Evolutionary conservation across 2,329 filamentous ascomycete species (phyloP).

Genomic region (Trichoderma sp.): DNA sequence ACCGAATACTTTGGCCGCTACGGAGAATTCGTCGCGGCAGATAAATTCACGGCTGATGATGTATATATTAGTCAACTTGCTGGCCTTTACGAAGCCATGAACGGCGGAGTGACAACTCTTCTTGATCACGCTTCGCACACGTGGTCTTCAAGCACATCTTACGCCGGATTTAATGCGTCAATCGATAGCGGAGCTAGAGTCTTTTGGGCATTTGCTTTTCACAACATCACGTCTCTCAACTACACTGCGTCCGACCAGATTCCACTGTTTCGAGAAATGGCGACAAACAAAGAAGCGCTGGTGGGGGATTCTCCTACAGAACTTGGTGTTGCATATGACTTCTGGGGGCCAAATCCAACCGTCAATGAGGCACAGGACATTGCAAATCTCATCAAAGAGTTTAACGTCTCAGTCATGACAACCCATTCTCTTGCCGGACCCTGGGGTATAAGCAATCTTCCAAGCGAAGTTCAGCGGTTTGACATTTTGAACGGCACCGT

Average conservation of each 20-base stretch:
- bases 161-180: slow-evolving; percentile 45
- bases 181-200: slow-evolving; percentile 49
- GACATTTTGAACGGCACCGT: neutral
- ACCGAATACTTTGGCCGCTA: slow-evolving; percentile 47
- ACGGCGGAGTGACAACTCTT: slow-evolving; percentile 51
- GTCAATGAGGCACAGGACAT: slow-evolving; percentile 31
- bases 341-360: slow-evolving; percentile 30
- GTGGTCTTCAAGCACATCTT: slow-evolving; percentile 41
- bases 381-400: slow-evolving; percentile 34
- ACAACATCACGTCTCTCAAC: slow-evolving; percentile 24
- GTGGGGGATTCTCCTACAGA: slow-evolving; percentile 32
- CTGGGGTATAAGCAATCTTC: slow-evolving; percentile 40
- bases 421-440: slow-evolving; percentile 41
- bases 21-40: slow-evolving; percentile 32
- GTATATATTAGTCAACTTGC: slow-evolving; percentile 46
- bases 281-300: slow-evolving; percentile 24
- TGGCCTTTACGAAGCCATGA: slow-evolving; percentile 49
- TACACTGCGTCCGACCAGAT: slow-evolving; percentile 39
- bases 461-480: slow-evolving; percentile 32
- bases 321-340: slow-evolving; percentile 44
- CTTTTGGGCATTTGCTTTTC: slow-evolving; percentile 40
- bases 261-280: slow-evolving; percentile 39
- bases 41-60: slow-evolving; percentile 40
- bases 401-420: slow-evolving; percentile 45
- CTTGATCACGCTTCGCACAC: slow-evolving; percentile 53